phyloP scores from a whole-genome alignment of 768 basidiomycete species.

The Lactarius evosmus region DNA sequence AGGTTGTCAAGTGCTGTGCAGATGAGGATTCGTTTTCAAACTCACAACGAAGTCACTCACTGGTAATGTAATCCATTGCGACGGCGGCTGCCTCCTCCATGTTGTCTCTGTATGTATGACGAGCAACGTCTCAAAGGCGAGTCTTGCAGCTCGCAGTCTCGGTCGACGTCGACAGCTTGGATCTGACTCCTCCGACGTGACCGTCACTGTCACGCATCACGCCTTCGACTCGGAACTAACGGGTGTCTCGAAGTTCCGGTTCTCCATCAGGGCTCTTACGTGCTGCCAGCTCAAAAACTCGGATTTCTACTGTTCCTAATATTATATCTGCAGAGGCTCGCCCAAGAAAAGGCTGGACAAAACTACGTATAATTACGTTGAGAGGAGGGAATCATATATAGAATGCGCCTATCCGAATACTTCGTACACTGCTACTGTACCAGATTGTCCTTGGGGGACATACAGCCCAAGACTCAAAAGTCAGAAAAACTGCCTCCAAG shows the following conservation, averaged over 20 bases:
- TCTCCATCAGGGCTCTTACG: too few species aligned
- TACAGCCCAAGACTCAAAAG: background rate
- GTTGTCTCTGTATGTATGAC: background rate
- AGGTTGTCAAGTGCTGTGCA: conserved; percentile 47
- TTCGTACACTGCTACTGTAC: conserved; percentile 2
- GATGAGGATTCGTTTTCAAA: background rate
- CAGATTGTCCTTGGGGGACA: background rate
- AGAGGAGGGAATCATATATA: conserved; percentile 1
- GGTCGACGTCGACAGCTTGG: background rate
- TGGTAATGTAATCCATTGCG: conserved; percentile 48
- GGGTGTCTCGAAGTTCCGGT: too few species aligned
- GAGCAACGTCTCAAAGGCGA: background rate
- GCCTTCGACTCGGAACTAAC: background rate
- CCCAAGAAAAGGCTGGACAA: background rate
- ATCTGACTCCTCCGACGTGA: background rate
- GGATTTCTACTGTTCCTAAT: background rate
- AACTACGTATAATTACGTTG: conserved; percentile 1
- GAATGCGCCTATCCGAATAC: conserved; percentile 5
- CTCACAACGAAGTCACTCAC: conserved; percentile 34
- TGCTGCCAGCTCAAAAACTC: background rate
- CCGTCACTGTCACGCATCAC: background rate
- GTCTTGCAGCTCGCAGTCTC: too few species aligned
- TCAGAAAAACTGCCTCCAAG: conserved; percentile 13
- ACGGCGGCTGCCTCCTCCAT: conserved; percentile 50
- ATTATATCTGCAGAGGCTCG: background rate